Conservation (phyloP, 2,329 filamentous ascomycete species). For the Aphanoascus verrucosus region DNA sequence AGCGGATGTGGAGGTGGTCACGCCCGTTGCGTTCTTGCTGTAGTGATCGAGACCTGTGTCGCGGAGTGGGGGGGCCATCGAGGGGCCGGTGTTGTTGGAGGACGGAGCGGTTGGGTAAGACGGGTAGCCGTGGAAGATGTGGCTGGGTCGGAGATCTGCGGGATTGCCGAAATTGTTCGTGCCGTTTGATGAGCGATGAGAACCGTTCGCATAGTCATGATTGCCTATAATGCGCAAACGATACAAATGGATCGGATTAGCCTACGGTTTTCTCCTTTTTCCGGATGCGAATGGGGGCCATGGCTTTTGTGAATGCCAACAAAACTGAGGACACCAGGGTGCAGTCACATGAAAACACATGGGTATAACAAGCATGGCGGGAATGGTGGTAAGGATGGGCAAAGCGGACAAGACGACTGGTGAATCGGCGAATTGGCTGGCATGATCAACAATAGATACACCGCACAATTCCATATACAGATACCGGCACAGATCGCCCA, state of each 20-base stretch:
- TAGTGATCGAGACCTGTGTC: conserved; percentile 41
- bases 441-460: conserved; percentile 13
- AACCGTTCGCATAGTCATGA: conserved; percentile 37
- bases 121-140: conserved; percentile 63
- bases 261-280: conserved; percentile 28
- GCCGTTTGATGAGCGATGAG: conserved; percentile 53
- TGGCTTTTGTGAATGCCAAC: background rate
- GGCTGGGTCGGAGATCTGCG: conserved; percentile 60
- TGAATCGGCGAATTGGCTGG: conserved; percentile 12
- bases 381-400: background rate
- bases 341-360: conserved; percentile 1
- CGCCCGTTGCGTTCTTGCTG: conserved; percentile 23
- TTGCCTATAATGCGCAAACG: conserved; percentile 28
- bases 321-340: background rate
- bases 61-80: conserved; percentile 56
- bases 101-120: conserved; percentile 45
- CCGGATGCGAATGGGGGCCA: background rate
- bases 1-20: conserved; percentile 25
- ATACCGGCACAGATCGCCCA: background rate
- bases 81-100: conserved; percentile 34
- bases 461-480: conserved; percentile 12
- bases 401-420: background rate
- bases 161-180: conserved; percentile 35
- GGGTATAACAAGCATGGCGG: background rate
- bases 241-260: conserved; percentile 28